Conservation (phyloP, 495 filamentous ascomycete species). For the Podospora didyma region DNA sequence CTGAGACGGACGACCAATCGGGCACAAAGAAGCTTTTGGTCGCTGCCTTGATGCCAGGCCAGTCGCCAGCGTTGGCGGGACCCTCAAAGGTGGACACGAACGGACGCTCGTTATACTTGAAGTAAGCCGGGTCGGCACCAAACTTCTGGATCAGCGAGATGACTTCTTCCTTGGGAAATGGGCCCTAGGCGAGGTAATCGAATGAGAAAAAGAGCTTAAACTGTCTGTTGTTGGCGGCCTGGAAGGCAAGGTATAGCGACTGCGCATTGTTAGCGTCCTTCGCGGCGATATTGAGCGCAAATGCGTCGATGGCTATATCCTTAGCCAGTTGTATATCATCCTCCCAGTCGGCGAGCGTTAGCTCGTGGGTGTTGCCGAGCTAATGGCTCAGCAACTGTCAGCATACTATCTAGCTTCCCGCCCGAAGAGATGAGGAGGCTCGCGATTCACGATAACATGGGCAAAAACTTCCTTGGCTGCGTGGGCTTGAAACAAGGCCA, state of each 20-base stretch:
- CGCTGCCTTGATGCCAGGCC: conserved; percentile 24
- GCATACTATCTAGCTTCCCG: neutral
- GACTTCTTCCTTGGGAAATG: conserved; percentile 20
- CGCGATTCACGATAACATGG: no score
- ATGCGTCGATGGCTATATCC: conserved; percentile 13
- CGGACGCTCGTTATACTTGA: conserved; percentile 21
- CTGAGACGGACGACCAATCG: conserved; percentile 20
- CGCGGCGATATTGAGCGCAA: conserved; percentile 27
- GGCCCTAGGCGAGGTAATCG: conserved; percentile 30
- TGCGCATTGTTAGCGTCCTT: conserved; percentile 22
- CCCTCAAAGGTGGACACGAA: conserved; percentile 30
- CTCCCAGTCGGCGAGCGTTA: conserved; percentile 27
- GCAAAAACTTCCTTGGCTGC: neutral
- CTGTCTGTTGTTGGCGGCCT: conserved; percentile 20
- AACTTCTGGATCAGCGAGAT: conserved; percentile 25
- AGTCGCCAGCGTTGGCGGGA: conserved; percentile 15
- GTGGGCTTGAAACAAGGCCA: neutral
- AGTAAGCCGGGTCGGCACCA: conserved; percentile 25
- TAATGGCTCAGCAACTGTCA: neutral
- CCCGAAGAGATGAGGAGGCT: neutral
- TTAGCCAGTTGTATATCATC: conserved; percentile 30
- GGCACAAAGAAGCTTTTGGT: conserved; percentile 29
- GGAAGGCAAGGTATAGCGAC: conserved; percentile 31
- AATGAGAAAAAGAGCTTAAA: conserved; percentile 42
- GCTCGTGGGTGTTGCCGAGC: conserved; percentile 26